phyloP scores from a whole-genome alignment of 805 yeast genomes.

The Maudiozyma saulgeensis region DNA sequence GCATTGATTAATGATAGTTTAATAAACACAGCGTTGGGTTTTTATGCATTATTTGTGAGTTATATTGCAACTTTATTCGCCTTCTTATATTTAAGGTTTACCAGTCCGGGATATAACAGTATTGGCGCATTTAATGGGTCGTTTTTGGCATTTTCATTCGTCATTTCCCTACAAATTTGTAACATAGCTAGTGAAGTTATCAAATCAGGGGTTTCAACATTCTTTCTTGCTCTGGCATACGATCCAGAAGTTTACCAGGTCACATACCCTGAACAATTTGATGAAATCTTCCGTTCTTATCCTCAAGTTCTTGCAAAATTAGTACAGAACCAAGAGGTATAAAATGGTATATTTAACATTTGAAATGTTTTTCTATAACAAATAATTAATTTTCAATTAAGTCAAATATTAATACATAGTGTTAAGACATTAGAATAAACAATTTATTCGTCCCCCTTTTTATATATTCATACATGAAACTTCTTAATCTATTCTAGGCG shows the following conservation, averaged over 20 bases:
- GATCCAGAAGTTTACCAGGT: conserved; percentile 76
- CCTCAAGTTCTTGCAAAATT: conserved; percentile 58
- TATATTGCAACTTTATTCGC: conserved; percentile 56
- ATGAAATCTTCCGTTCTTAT: conserved; percentile 53
- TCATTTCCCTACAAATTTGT: conserved; percentile 68
- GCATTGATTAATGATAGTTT: conserved; percentile 79
- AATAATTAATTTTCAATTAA: no score
- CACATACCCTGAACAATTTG: conserved; percentile 61
- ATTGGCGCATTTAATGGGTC: conserved; percentile 59
- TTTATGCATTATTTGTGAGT: conserved; percentile 65
- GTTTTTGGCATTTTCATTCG: conserved; percentile 60
- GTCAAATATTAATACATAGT: no score
- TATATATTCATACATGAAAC: not conserved
- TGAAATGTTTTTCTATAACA: not conserved
- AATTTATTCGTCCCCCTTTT: not conserved
- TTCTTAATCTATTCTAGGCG: conserved; percentile 29
- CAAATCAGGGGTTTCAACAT: conserved; percentile 73
- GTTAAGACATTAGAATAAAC: not conserved
- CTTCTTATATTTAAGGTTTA: conserved; percentile 54
- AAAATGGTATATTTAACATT: not conserved
- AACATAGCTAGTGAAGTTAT: conserved; percentile 65
- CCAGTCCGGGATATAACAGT: conserved; percentile 56
- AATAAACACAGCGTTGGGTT: conserved; percentile 67
- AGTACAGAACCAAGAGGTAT: conserved; percentile 22
- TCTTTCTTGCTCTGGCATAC: conserved; percentile 72